Base-by-base conservation (phyloP, 1,284 basidiomycete species). In the Lentinus polychrous region DNA sequence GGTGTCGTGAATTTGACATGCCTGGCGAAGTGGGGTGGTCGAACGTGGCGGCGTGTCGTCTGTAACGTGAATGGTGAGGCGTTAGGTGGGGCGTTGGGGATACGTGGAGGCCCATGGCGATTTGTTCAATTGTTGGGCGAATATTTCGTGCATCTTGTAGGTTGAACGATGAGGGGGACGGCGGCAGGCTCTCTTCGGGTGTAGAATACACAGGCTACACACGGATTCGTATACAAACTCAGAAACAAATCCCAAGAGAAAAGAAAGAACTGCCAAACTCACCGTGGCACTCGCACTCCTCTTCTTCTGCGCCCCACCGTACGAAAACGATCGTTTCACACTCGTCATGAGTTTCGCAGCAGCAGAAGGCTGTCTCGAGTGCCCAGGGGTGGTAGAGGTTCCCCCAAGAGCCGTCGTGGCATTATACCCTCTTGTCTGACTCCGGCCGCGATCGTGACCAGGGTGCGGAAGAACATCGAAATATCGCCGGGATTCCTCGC, bases 21-120 rank as follows among this genome's bases (percentile, higher is more conserved):
- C 15, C 38, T 33, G 45, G 53, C 23, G 45, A 31, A 12, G 44
- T 51, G 17, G 52, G 50, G 45, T 52, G 22, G 43, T 46, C 38
- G 44, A 45, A 34, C 37, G 53, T 27, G 22, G 47, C 49, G 22
- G 47, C 49, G 44, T 43, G 18, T 45, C 46, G 54, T 49, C 49
- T 8, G 49, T 50, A 37, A 57, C 58, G 43, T 51, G 57, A 20
- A 60, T 47, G 8, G 54, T 49, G 43, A 3, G 74, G 69, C 45
- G 78, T 73, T 23, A 86, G 63, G 60, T 86, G 82, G 4, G 83
- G 83, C 1, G 83, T 86, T 38, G 81, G 78, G 10, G 83, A 86
- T 24, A 83, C 67, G 61, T 86, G 84, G 17, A 86, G 71, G 20
- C 83, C 83, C 82, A 86, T 86, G 14, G 82, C 79, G 53, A 86